Conservation (phyloP, 371 early-diverging fungal genomes). For the Capniomyces stellatus region DNA sequence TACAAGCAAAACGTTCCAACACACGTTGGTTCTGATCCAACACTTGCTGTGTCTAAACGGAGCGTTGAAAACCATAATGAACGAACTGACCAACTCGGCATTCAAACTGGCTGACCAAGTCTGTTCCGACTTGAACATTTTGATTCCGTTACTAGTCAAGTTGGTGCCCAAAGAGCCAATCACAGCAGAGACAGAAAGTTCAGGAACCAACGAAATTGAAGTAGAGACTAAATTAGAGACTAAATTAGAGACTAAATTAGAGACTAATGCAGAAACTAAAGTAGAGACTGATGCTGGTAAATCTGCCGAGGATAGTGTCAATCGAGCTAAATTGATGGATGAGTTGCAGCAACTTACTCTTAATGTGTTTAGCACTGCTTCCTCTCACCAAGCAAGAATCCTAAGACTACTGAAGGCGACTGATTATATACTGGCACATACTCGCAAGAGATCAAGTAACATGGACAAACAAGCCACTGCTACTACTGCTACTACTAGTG, state of each 20-base stretch:
- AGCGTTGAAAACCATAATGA: conserved; percentile 52
- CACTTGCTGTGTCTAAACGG: conserved; percentile 56
- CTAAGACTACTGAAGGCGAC: conserved; percentile 84
- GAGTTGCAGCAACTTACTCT: conserved; percentile 1
- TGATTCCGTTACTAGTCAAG: conserved; percentile 35
- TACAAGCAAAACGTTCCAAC: conserved; percentile 84
- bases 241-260: neutral
- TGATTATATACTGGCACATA: conserved; percentile 33
- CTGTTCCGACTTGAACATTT: conserved; percentile 39
- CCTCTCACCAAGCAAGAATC: conserved; percentile 78
- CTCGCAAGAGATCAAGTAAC: neutral
- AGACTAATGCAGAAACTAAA: neutral
- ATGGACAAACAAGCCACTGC: neutral
- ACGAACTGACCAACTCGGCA: conserved; percentile 51
- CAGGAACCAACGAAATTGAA: neutral
- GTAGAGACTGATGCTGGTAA: neutral
- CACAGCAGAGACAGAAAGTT: neutral
- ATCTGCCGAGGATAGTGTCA: neutral
- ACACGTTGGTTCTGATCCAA: conserved; percentile 72
- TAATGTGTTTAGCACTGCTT: conserved; percentile 58
- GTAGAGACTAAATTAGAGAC: neutral
- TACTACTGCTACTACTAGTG: too few relatives aligned
- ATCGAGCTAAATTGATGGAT: neutral
- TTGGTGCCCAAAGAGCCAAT: neutral
- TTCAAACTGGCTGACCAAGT: conserved; percentile 50